Evolutionary conservation across 768 basidiomycete genomes (phyloP), one percentile per base, ranked within the genome.

Genomic region (Lentinula edodes): DNA sequence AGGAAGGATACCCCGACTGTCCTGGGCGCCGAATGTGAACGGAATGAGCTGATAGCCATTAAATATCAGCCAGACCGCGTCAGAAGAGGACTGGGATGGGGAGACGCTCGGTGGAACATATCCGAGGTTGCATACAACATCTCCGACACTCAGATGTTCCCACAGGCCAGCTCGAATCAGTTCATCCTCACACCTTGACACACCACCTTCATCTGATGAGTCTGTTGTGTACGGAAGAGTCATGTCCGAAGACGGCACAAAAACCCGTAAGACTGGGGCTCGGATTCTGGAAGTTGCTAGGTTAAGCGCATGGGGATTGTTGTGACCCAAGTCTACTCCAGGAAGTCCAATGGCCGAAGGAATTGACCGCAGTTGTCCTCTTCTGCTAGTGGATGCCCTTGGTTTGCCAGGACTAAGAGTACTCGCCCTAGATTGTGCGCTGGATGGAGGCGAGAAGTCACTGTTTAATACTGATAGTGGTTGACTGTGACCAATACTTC

Each of bases 121-220:
- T 6, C 91, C 91, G 51, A 93, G 78, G 71, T 93, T 93, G 68
- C 87, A 91, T 20, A 93, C 79, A 41, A 92, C 72, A 66, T 93
- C 91, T 0, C 91, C 91, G 0, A 80, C 80, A 1, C 87, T 90
- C n/a, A 93, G 78, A 67, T 90, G 82, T 6, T 78, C 73, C 90
- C 90, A 92, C 5, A 93, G 78, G 0, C 84, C 88, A 1, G 83
- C 79, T 0, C 80, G 76, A n/a, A 83, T 73, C 5, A 93, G 78
- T 68, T 91, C 89, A 36, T 83, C 79, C 67, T 90, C 87, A 69
- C 90, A 92, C 15, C 41, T 28, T 1, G 55, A 42, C 12, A 56
- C 20, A 32, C 55, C 55, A 10, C 75, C 75, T 9, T 78, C 68
- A 48, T 90, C 78, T 6, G 9, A 46, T 9, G 57, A 16, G 23